A percentile compares a stretch with the other conserved stretches of the same genome.
Evolutionary conservation across 352 stramenopile species (phyloP).

Genomic region (Aphanomyces invadans): DNA sequence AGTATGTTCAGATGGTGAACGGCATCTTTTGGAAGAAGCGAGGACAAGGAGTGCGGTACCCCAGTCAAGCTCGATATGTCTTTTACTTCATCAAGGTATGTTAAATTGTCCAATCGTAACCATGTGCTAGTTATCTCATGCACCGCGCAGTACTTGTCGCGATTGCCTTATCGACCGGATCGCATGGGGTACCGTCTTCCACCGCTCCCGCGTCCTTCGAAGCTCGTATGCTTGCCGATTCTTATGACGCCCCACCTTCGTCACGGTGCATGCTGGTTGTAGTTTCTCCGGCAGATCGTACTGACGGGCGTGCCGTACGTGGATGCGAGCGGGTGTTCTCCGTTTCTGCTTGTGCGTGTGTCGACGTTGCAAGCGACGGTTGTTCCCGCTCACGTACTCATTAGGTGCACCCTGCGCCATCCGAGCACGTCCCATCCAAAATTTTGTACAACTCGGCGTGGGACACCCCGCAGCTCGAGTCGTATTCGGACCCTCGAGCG

Average conservation of each 20-base stretch:
- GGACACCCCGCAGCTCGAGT: constrained; percentile 55
- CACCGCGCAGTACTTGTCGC: constrained; percentile 22
- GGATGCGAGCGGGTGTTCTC: constrained; percentile 54
- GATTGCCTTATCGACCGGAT: neutral
- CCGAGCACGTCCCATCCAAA: constrained; percentile 45
- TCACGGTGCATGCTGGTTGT: constrained; percentile 9
- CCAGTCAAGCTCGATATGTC: constrained; percentile 78
- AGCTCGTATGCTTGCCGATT: neutral
- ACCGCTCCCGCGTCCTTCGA: neutral
- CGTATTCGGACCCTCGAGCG: constrained; percentile 43
- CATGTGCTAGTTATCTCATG: neutral
- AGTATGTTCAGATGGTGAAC: constrained; percentile 7
- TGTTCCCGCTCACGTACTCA: neutral
- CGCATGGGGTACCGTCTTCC: constrained; percentile 5
- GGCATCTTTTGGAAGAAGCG: constrained; percentile 55
- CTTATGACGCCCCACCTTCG: too few relatives aligned
- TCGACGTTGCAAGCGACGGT: too few relatives aligned
- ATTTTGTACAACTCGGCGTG: constrained; percentile 67
- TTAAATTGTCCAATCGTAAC: too few relatives aligned
- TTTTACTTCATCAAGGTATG: constrained; percentile 79
- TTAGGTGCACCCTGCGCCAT: constrained; percentile 51
- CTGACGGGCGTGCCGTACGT: constrained; percentile 74
- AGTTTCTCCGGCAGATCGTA: constrained; percentile 45
- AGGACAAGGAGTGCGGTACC: constrained; percentile 74
- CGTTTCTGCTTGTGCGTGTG: constrained; percentile 38